phyloP scores from a whole-genome alignment of 257 asterid species.

The Echium plantagineum region DNA sequence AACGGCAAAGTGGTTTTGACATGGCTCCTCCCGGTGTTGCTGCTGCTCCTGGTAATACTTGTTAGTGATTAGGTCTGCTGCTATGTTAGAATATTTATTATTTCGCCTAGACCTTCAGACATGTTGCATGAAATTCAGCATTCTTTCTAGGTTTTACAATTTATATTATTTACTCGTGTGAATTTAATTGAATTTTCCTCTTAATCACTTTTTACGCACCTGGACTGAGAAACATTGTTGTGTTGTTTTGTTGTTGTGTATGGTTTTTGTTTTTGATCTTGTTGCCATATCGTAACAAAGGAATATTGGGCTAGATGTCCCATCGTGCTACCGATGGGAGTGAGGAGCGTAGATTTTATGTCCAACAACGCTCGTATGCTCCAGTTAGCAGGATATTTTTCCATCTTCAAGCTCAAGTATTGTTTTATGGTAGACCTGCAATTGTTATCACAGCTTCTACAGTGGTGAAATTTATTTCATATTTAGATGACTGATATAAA shows the following conservation, averaged over 20 bases:
- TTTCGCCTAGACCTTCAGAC: conserved; percentile 15
- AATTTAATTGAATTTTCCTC: conserved; percentile 35
- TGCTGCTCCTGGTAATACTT: conserved; percentile 45
- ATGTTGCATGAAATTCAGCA: conserved; percentile 5
- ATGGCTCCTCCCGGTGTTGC: conserved; percentile 80
- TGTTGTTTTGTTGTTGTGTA: conserved; percentile 92
- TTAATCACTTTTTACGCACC: conserved; percentile 15
- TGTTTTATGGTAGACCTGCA: conserved; percentile 56
- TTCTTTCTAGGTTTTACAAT: not conserved
- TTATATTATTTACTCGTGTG: conserved; percentile 22
- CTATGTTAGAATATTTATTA: not conserved
- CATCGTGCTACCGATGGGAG: conserved; percentile 99
- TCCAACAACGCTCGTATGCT: conserved; percentile 41
- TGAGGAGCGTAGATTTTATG: conserved; percentile 27
- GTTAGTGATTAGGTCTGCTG: conserved; percentile 26
- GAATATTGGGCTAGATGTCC: conserved; percentile 98
- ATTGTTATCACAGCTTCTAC: conserved; percentile 45
- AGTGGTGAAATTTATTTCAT: conserved; percentile 45
- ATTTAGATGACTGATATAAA: conserved; percentile 43
- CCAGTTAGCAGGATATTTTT: conserved; percentile 40
- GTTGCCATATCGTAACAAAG: conserved; percentile 82
- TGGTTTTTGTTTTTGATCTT: conserved; percentile 94
- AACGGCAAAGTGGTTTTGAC: conserved; percentile 95
- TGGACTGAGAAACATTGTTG: conserved; percentile 59
- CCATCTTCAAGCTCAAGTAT: conserved; percentile 51